These are phyloP conservation scores for Microsporum canis DNA, from an alignment of 2,329 filamentous ascomycete species.

Conservation along the genomic window DNA sequence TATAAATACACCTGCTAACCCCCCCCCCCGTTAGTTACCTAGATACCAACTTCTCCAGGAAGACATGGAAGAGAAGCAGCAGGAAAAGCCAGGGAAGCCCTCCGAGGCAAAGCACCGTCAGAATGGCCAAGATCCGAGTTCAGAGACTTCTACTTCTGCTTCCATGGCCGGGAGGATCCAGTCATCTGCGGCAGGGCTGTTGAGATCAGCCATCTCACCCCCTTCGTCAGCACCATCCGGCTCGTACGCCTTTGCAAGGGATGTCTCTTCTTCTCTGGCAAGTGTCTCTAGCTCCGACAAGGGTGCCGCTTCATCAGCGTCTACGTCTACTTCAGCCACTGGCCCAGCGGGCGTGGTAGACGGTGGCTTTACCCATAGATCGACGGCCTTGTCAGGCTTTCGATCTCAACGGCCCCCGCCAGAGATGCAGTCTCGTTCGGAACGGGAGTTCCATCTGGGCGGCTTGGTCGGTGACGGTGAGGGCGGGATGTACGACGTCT, in stretches of 20 bases:
- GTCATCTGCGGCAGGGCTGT: constrained; percentile 14
- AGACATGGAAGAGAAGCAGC: not conserved
- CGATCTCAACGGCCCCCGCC: not conserved
- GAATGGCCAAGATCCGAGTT: not conserved
- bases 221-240: not conserved
- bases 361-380: not conserved
- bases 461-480: not conserved
- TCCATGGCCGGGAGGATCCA: not conserved
- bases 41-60: not conserved
- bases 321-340: not conserved
- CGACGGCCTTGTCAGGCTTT: not conserved
- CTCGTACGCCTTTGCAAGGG: constrained; percentile 3
- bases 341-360: not conserved
- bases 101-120: not conserved
- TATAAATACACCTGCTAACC: not conserved
- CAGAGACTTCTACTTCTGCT: not conserved
- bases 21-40: too few species aligned
- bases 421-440: not conserved
- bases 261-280: constrained; percentile 8
- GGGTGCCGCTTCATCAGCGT: not conserved
- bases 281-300: constrained; percentile 7
- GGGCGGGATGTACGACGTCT: not conserved
- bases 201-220: constrained; percentile 9
- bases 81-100: not conserved
- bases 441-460: not conserved